Base-by-base conservation (phyloP, 2,329 filamentous ascomycete genomes). In the Botrytis hyacinthi region DNA sequence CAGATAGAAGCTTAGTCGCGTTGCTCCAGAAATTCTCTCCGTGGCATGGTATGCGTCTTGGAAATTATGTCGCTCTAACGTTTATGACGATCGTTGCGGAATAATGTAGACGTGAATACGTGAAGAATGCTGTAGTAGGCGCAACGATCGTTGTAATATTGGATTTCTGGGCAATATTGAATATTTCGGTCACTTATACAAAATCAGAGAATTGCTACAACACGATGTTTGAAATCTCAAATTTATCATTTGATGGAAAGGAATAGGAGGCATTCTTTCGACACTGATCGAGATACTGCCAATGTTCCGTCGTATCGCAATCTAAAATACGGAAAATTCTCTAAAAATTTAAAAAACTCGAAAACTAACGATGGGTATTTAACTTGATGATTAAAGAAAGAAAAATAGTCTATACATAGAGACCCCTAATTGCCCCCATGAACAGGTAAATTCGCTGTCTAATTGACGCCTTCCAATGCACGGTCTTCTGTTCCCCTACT, bases 381-480 rank as follows among this genome's bases (percentile, higher is more conserved):
- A 66, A 48, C 20, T 71, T 59, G 51, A 44, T 65, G 61, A 72
- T 67, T 67, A 59, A 57, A 59, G 46, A 72, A 63, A 67, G 61
- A 68, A 44, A 68, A 48, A 37, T 26, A 65, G 59, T 65, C 63
- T 72, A 51, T 68, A 72, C 63, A 72, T 51, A 72, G 51, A 67
- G 70, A 72, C 70, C n/a, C 29, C 16, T 54, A n/a, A 12, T 42
- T 66, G 37, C 29, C 71, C 51, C 63, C 63, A 72, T 60, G 62
- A 37, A 69, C 57, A 44, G 32, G 51, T 60, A 59, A 59, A 72
- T 46, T 29, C 71, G 26, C 40, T 48, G 40, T 69, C 63, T 72
- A 69, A 40, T 29, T 48, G 63, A 72, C 71, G 71, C 71, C 62
- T 72, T 69, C 44, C 51, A 72, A 69, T 72, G 71, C 71, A 68